Conservation (phyloP, 768 basidiomycete genomes). For the Suillus occidentalis region DNA sequence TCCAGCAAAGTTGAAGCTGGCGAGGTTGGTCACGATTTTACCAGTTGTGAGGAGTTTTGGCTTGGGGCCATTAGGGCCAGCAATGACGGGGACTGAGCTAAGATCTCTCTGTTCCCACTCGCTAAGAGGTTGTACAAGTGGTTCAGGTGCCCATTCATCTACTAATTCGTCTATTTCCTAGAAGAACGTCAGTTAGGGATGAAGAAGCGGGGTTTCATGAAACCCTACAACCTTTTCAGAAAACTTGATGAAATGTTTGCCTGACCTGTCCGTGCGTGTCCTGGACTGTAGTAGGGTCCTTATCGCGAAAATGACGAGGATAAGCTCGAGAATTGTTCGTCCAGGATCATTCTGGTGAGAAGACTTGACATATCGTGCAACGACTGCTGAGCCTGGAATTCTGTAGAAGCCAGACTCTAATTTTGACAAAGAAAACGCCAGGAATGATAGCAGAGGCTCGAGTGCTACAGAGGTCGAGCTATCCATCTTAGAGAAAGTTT, state of each 20-base stretch:
- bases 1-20: constrained; percentile 90
- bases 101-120: constrained; percentile 66
- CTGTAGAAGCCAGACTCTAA: constrained; percentile 69
- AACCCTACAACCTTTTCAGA: constrained; percentile 72
- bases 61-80: constrained; percentile 80
- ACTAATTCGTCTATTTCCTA: constrained; percentile 98
- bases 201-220: background rate
- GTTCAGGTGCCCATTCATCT: constrained; percentile 91
- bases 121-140: constrained; percentile 65
- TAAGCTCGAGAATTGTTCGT: constrained; percentile 84
- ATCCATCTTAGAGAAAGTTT: constrained; percentile 32
- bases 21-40: constrained; percentile 81
- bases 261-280: constrained; percentile 80
- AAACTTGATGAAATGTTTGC: constrained; percentile 89
- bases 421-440: constrained; percentile 60
- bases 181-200: background rate
- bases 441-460: constrained; percentile 60
- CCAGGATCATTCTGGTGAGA: constrained; percentile 97
- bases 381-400: constrained; percentile 78
- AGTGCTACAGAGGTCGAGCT: constrained; percentile 34
- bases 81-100: constrained; percentile 71
- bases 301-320: constrained; percentile 85
- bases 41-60: constrained; percentile 73
- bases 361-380: constrained; percentile 89
- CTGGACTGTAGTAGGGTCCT: constrained; percentile 88